Evolutionary conservation across 805 yeast species (phyloP), one percentile per base, ranked within the genome.

Genomic region (Starmera caribaea): DNA sequence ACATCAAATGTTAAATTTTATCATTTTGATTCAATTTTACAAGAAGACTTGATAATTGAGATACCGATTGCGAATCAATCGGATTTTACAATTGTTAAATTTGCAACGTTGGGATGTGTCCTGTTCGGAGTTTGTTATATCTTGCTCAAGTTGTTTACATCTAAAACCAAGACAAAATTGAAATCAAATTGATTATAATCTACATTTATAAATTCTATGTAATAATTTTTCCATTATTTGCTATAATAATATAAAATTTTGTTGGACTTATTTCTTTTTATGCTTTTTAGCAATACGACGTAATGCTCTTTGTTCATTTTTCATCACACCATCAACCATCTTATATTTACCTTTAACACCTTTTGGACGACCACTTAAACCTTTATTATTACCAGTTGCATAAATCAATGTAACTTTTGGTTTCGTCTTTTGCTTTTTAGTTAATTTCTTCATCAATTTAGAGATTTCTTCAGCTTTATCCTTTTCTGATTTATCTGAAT

Each of bases 241-340:
- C 4, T 31, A 31, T 31, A 14, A 21, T 21, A 21, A 21, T 21
- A 21, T 21, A 21, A 21, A 7, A 21, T 21, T 7, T 9, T 7
- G 26, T 9, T 21, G 7, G 11, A 8, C 11, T 14, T 14, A 9
- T 54, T 59, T 65, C 59, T 81, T 81, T 65, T 76, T 83, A 55
- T 81, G 71, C 68, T 85, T 87, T 73, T 89, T 92, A 21, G 87
- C 83, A 49, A 89, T 85, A 59, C 97, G 79, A 57, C 75, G 80
- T 56, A 90, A 69, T 12, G 97, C 96, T 50, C 98, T 73, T 71
- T 83, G 89, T 66, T 92, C 99, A 62, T 92, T 92, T 84, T 92
- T 92, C 82, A 87, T 70, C 16, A 81, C 85, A 71, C 97, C 97
- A 65, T 92, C 99, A 51, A 92, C 97, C 98, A 92, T 92, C 81